Evolutionary conservation across 2,329 filamentous ascomycete species (phyloP), one percentile per base, ranked within the genome.

Genomic region (Curvularia eragrostidis): DNA sequence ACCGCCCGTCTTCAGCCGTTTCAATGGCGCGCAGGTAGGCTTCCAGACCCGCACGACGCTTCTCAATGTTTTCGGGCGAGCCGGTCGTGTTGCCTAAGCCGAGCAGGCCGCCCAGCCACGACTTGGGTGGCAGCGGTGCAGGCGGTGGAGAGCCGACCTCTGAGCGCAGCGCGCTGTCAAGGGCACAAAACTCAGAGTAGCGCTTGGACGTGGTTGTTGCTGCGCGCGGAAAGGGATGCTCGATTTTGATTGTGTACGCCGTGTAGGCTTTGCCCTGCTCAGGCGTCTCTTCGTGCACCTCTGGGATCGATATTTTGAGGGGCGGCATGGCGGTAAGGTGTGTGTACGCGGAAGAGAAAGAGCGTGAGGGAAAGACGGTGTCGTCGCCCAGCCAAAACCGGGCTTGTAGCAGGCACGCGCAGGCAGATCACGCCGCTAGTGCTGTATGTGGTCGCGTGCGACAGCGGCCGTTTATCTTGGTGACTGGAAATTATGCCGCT

Each of bases 181-280:
- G 86, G 46, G 82, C 75, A 54, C 81, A 80, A 72, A 95, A 95
- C 73, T 95, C 91, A 52, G 88, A 91, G 81, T 94, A 96, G 68
- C 91, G 89, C 77, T 93, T 94, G 70, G 88, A 87, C 5, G 93
- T 82, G 63, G 90, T 88, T 68, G 89, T 90, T 4, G 89, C 90
- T 47, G 89, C 87, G 13, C 94, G 84, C 0, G 91, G 91, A 1
- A 93, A 87, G 49, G 90, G 90, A 0, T 92, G 86, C 51, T 89
- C 87, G 58, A 95, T 82, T 21, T 87, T 88, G 75, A 93, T 89
- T 75, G 91, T 91, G 81, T 93, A 94, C 63, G 89, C 84, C 0
- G 90, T 93, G 76, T 87, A 92, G 0, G 88, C 83, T 69, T 91
- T 91, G 62, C 68, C 65, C 18, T 60, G 38, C 15, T 83, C 80